A percentile compares a stretch with the other conserved stretches of the same genome.
phyloP scores from a whole-genome alignment of 2,329 filamentous ascomycete species.

The Talaromyces albobiverticillius region DNA sequence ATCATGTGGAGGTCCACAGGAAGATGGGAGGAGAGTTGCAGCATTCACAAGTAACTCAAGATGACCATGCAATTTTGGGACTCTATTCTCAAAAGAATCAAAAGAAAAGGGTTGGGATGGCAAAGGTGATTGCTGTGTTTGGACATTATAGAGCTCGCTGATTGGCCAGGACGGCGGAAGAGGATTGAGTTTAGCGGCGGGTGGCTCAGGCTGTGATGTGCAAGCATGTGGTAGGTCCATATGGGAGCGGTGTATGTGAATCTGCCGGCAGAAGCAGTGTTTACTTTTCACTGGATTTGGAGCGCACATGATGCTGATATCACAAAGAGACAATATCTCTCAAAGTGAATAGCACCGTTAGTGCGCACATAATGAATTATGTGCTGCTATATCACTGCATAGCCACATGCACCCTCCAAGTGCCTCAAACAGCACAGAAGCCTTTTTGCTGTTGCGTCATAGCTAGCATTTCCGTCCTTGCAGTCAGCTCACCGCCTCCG shows the following conservation, averaged over 20 bases:
- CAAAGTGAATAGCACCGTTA: background rate
- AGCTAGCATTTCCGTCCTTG: background rate
- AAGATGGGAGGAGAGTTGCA: background rate
- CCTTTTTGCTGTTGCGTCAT: background rate
- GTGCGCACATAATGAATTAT: no score
- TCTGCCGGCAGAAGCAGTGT: constrained; percentile 7
- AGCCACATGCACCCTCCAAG: background rate
- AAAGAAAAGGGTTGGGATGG: background rate
- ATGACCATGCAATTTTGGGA: background rate
- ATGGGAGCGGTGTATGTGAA: background rate
- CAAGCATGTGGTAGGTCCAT: background rate
- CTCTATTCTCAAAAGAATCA: background rate
- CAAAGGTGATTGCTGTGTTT: background rate
- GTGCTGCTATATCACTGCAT: background rate
- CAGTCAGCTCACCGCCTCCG: background rate
- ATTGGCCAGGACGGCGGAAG: no score
- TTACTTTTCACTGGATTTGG: background rate
- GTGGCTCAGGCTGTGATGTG: background rate
- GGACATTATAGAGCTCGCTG: background rate
- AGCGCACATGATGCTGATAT: background rate
- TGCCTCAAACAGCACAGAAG: background rate
- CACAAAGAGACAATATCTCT: background rate
- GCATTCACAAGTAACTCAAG: background rate
- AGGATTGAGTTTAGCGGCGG: background rate
- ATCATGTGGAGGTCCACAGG: background rate